phyloP scores from a whole-genome alignment of 768 basidiomycete species.

The Chlorophyllum brunneum region DNA sequence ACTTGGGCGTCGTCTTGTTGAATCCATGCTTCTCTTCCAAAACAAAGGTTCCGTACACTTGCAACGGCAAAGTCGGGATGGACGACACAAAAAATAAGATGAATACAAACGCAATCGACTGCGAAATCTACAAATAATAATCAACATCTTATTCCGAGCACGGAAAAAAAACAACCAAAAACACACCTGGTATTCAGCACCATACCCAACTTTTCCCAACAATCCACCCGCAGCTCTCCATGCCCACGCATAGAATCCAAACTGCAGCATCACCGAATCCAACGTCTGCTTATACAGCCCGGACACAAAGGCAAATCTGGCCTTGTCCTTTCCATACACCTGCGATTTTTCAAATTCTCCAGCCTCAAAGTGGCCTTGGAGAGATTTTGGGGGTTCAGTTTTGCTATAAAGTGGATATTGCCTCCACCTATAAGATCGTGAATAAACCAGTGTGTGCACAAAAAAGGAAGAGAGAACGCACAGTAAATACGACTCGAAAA shows the following conservation, averaged over 20 bases:
- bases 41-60: slow-evolving; percentile 86
- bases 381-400: slow-evolving; percentile 62
- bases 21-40: slow-evolving; percentile 95
- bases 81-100: slow-evolving; percentile 63
- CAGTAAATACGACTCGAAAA: slow-evolving; percentile 87
- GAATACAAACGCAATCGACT: slow-evolving; percentile 76
- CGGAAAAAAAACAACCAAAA: neutral
- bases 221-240: slow-evolving; percentile 64
- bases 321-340: slow-evolving; percentile 87
- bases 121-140: slow-evolving; percentile 66
- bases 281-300: slow-evolving; percentile 70
- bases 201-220: slow-evolving; percentile 56
- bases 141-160: neutral
- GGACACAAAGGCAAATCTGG: slow-evolving; percentile 72
- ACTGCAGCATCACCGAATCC: slow-evolving; percentile 68
- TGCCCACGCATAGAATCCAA: slow-evolving; percentile 77
- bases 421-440: slow-evolving; percentile 44
- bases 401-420: slow-evolving; percentile 87
- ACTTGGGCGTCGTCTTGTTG: slow-evolving; percentile 82
- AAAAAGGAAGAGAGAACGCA: slow-evolving; percentile 35
- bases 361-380: slow-evolving; percentile 62
- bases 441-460: slow-evolving; percentile 2
- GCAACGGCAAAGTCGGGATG: slow-evolving; percentile 70
- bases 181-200: slow-evolving; percentile 70
- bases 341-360: slow-evolving; percentile 88